Conservation (phyloP, 495 filamentous ascomycete species). For the Sphaerosporella brunnea region DNA sequence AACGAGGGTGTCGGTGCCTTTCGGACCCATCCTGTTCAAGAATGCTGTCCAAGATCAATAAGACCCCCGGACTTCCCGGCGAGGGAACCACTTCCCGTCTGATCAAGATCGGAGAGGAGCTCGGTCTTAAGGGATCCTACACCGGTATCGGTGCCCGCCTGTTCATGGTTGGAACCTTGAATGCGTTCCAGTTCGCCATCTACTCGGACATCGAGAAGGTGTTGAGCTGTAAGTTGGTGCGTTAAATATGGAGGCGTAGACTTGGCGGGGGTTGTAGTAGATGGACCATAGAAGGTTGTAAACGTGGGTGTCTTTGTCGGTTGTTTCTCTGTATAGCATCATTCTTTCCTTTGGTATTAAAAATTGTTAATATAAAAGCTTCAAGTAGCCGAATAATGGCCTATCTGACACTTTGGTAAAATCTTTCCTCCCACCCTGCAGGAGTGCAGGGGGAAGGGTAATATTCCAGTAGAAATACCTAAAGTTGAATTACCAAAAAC, state of each 20-base stretch:
- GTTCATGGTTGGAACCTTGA: conserved; percentile 70
- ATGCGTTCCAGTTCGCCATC: conserved; percentile 92
- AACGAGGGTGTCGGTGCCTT: conserved; percentile 74
- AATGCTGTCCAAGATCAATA: conserved; percentile 99
- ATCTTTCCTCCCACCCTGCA: no score
- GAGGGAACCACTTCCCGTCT: conserved; percentile 82
- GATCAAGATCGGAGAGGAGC: conserved; percentile 90
- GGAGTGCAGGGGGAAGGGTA: no score
- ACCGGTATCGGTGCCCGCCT: conserved; percentile 85
- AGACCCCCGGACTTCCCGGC: conserved; percentile 89
- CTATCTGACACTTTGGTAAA: no score
- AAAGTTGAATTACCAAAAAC: no score
- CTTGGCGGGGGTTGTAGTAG: no score
- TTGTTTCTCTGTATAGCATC: neutral
- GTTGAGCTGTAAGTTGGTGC: conserved; percentile 16
- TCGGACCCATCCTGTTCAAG: conserved; percentile 88
- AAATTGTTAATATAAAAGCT: no score
- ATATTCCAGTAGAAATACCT: no score
- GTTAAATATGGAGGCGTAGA: no score
- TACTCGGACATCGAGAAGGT: conserved; percentile 60
- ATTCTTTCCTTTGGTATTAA: neutral
- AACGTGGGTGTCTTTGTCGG: no score
- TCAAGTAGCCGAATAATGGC: no score
- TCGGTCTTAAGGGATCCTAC: conserved; percentile 76
- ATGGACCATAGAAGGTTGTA: no score